These are phyloP conservation scores for Aquanectria penicillioides DNA, from an alignment of 2,329 filamentous ascomycete genomes.

Conservation along the genomic window DNA sequence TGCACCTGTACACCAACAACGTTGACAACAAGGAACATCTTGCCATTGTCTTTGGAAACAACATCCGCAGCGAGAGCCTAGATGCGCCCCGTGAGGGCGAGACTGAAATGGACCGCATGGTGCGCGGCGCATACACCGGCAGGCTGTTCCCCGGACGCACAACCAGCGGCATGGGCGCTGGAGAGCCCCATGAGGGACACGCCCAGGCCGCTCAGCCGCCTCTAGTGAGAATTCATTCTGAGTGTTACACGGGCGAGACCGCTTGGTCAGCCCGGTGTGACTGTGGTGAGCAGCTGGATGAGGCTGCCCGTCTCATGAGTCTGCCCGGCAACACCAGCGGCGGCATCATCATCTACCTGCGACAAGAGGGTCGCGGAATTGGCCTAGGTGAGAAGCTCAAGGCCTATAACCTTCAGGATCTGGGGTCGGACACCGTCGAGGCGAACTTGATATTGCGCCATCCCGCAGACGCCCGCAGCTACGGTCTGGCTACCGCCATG, in stretches of 20 bases:
- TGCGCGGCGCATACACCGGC: conserved; percentile 91
- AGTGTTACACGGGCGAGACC: conserved; percentile 98
- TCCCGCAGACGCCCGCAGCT: conserved; percentile 93
- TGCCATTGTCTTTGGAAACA: conserved; percentile 93
- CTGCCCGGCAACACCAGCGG: conserved; percentile 71
- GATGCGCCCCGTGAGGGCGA: conserved; percentile 79
- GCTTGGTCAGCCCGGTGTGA: conserved; percentile 98
- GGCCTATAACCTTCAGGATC: conserved; percentile 96
- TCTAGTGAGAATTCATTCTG: conserved; percentile 93
- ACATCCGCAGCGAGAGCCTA: conserved; percentile 79
- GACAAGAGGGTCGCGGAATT: conserved; percentile 96
- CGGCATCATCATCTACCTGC: conserved; percentile 93
- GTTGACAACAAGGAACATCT: conserved; percentile 96
- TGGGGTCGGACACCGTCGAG: conserved; percentile 97
- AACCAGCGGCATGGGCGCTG: conserved; percentile 71
- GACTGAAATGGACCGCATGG: conserved; percentile 91
- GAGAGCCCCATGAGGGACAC: conserved; percentile 36
- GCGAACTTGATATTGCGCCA: conserved; percentile 91
- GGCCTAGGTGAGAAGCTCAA: conserved; percentile 96
- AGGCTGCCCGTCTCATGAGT: conserved; percentile 93
- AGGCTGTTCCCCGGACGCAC: conserved; percentile 86
- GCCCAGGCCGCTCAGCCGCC: conserved; percentile 54
- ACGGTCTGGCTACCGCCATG: conserved; percentile 96
- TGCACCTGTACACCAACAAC: conserved; percentile 93
- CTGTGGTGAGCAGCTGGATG: conserved; percentile 96